A percentile compares a stretch with the other conserved stretches of the same genome.
phyloP scores from a whole-genome alignment of 805 yeast genomes.

The Saccharomycopsis fodiens region DNA sequence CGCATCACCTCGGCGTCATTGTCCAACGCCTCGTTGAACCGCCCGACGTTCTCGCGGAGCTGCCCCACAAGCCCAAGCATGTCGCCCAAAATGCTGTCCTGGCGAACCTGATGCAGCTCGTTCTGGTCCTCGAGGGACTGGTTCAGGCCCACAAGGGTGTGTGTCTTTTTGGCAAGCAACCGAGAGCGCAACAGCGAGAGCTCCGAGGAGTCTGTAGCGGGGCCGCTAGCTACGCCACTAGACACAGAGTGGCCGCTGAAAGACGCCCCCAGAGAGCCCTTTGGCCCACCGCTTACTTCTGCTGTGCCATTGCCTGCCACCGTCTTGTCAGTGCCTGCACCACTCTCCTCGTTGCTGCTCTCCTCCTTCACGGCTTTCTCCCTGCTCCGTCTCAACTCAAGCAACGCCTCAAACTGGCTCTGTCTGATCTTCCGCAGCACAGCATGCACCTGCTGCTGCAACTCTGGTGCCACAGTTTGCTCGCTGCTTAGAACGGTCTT shows the following conservation, averaged over 20 bases:
- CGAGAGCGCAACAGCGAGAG: slow-evolving; percentile 10
- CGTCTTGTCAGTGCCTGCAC: not conserved
- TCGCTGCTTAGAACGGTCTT: not conserved
- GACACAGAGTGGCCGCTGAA: no score
- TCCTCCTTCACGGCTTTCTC: no score
- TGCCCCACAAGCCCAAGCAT: slow-evolving; percentile 20
- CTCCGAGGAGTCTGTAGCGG: no score
- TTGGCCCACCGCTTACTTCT: not conserved
- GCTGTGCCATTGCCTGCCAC: not conserved
- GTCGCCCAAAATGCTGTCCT: slow-evolving; percentile 15
- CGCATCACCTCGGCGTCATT: slow-evolving; percentile 10
- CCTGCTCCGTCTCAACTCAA: not conserved
- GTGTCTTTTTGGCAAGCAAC: slow-evolving; percentile 8
- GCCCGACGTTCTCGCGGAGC: slow-evolving; percentile 9
- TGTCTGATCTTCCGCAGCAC: not conserved
- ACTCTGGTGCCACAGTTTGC: not conserved
- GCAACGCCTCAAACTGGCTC: slow-evolving; percentile 2
- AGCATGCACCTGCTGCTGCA: not conserved
- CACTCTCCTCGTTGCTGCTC: no score
- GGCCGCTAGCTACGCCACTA: no score
- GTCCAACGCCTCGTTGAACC: slow-evolving; percentile 13
- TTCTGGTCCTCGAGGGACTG: slow-evolving; percentile 15
- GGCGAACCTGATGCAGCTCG: slow-evolving; percentile 13
- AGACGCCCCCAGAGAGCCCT: no score
- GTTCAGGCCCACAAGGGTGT: not conserved